Conservation (phyloP, 106 monocot species). For the Allium sativum region DNA sequence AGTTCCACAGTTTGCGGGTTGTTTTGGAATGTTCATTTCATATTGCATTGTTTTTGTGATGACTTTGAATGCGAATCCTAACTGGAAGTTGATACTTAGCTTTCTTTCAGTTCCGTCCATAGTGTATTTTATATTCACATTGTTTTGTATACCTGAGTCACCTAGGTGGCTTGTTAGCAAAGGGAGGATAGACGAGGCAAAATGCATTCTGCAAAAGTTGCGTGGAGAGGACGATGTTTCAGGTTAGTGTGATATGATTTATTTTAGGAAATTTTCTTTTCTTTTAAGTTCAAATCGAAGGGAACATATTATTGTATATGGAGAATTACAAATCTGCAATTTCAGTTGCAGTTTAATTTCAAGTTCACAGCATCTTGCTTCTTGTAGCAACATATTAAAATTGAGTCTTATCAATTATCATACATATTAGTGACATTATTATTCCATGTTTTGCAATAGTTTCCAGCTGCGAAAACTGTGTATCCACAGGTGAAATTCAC, state of each 20-base stretch:
- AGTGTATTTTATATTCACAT: conserved; percentile 32
- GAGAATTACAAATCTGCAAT: too few relatives aligned
- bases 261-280: background rate
- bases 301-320: too few relatives aligned
- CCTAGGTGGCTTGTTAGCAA: conserved; percentile 8
- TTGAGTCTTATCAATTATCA: too few relatives aligned
- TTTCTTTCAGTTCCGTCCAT: conserved; percentile 44
- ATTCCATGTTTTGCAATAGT: too few relatives aligned
- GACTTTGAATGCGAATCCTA: conserved; percentile 35
- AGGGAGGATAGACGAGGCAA: conserved; percentile 55
- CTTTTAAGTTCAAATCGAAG: background rate
- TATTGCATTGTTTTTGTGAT: conserved; percentile 57
- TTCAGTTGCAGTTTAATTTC: too few relatives aligned
- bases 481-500: too few relatives aligned
- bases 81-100: conserved; percentile 66
- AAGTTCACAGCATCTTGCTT: too few relatives aligned
- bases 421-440: too few relatives aligned
- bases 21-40: conserved; percentile 56
- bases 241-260: conserved; percentile 19
- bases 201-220: conserved; percentile 38
- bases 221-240: conserved; percentile 57
- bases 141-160: conserved; percentile 57
- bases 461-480: too few relatives aligned
- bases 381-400: too few relatives aligned
- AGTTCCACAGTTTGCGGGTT: conserved; percentile 52